phyloP scores from a whole-genome alignment of 768 basidiomycete species.

The Cystofilobasidium ferigula region DNA sequence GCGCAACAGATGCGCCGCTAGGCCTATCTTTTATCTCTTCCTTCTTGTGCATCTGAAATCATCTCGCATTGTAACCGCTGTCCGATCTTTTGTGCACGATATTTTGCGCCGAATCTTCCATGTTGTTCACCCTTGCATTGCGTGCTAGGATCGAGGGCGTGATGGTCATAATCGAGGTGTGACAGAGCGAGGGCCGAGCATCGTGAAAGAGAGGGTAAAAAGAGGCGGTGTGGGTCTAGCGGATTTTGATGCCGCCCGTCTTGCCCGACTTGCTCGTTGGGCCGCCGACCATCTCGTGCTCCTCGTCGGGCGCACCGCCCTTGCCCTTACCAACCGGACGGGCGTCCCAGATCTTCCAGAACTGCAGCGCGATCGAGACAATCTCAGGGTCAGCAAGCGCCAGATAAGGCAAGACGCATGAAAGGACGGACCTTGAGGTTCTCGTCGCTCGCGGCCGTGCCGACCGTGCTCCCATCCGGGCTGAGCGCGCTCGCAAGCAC shows the following conservation, averaged over 20 bases:
- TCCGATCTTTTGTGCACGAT: too few species aligned
- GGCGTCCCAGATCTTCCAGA: constrained; percentile 55
- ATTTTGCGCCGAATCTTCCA: too few species aligned
- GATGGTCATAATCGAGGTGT: background rate
- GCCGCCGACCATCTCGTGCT: constrained; percentile 27
- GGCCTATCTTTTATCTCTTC: background rate
- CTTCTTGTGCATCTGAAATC: background rate
- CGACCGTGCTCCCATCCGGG: constrained; percentile 82
- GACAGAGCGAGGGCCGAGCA: background rate
- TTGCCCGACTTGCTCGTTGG: constrained; percentile 19
- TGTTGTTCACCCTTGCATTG: too few species aligned
- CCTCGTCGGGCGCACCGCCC: constrained; percentile 31
- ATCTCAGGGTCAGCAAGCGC: background rate
- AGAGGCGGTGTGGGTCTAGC: background rate
- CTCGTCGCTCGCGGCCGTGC: constrained; percentile 87
- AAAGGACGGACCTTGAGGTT: constrained; percentile 54
- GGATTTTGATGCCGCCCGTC: constrained; percentile 25
- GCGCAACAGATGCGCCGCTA: background rate
- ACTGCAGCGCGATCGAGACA: constrained; percentile 36
- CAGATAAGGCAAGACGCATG: background rate
- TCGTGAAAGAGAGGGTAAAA: background rate
- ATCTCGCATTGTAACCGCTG: too few species aligned
- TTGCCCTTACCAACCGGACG: constrained; percentile 23
- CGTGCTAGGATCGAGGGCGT: background rate
- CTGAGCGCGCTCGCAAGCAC: constrained; percentile 75